These are phyloP conservation scores for Chenopodium suecicum DNA, from an alignment of 148 eudicot species.

Conservation along the genomic window DNA sequence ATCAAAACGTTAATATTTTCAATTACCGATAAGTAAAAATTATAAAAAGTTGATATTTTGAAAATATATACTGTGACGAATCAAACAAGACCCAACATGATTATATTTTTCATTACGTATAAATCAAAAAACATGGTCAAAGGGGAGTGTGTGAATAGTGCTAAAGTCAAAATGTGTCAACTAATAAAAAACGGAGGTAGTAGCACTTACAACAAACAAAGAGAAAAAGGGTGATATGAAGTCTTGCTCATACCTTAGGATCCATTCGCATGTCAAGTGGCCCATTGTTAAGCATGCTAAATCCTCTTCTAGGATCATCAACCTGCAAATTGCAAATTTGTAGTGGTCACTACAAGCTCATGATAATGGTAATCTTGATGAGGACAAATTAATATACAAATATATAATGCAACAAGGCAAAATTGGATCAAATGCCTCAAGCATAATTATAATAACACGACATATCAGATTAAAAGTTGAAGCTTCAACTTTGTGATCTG, in stretches of 20 bases:
- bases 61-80: no score
- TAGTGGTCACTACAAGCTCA: conserved; percentile 1
- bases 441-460: neutral
- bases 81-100: no score
- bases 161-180: no score
- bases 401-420: neutral
- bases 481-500: neutral
- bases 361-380: neutral
- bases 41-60: no score
- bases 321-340: conserved; percentile 46
- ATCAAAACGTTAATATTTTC: no score
- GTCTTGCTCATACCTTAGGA: conserved; percentile 56
- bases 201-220: neutral
- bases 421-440: no score
- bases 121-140: no score
- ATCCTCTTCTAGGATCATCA: conserved; percentile 84
- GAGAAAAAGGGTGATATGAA: neutral
- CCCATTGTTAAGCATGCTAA: conserved; percentile 81
- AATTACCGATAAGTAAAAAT: no score
- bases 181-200: no score
- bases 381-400: neutral
- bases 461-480: neutral
- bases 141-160: no score
- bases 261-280: conserved; percentile 98
- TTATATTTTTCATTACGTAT: no score